Evolutionary conservation across 2,329 filamentous ascomycete species (phyloP), one percentile per base, ranked within the genome.

Genomic region (Ascocoryne sarcoides): DNA sequence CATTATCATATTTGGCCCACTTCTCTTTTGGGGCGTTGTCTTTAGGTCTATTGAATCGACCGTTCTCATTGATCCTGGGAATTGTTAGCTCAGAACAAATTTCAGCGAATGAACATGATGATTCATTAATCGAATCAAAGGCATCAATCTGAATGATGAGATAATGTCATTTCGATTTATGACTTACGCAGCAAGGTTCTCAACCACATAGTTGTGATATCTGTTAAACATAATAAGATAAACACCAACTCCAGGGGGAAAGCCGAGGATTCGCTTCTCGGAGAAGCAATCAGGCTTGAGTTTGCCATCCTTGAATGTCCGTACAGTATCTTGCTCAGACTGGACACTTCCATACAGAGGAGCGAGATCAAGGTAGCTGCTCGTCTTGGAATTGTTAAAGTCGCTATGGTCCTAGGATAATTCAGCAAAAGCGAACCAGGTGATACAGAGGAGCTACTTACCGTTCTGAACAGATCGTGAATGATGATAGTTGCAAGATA

Each of bases 191-290:
- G 84, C 84, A 14, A 95, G 67, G 45, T 90, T 82, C 39, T 79
- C 74, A 1, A 84, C 88, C 0, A 88, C 76, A 49, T 92, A 73
- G 62, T 96, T 95, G 63, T 95, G 90, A 36, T 53, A 56, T 35
- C 78, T 64, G 53, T 82, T 82, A 63, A 87, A 81, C 82, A 88
- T 86, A 60, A 89, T 71, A 19, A 89, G 63, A 3, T 89, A 54
- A 4, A 84, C 78, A 41, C 76, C 73, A 4, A 84, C 81, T 10
- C 82, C 82, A 0, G 84, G 80, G 0, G 84, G 84, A 54, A 84
- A 80, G 8, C 76, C 80, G 17, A 81, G 62, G 2, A 88, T 65
- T 39, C 84, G 71, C 60, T 79, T 78, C 54, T 87, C 82, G 2
- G 80, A 76, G 49, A 83, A 89, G 5, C 69, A 67, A 52, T 90